Evolutionary conservation across 75 land plant species (phyloP), one percentile per base, ranked within the genome.

Genomic region (Selaginella tamariscina): DNA sequence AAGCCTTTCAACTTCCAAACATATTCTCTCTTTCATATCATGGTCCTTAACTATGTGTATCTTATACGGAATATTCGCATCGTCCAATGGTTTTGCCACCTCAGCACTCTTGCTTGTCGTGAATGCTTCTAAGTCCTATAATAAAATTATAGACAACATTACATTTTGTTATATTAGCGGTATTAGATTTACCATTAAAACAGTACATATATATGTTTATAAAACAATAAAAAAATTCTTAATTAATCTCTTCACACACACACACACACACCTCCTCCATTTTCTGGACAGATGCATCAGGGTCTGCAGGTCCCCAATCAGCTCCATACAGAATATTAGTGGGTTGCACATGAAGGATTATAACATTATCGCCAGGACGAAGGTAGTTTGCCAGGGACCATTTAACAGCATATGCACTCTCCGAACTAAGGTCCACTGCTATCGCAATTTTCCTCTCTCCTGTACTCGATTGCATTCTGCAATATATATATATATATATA

Each of bases 1-100:
- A 82, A 20, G 80, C 72, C 69, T 84, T 33, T 88, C 92, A 9
- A 88, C 68, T 54, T 69, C 72, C 32, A 71, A 64, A 31, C 89
- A 88, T 21, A 88, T 77, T 49, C 89, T 44, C 71, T 88, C 91
- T 72, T 88, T 88, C 92, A 88, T 86, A 75, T 88, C 92, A 56
- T 88, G 92, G 57, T 88, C 89, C 70, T 88, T 88, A 20, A 88
- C 92, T 5, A 88, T 88, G 56, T 88, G 92, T 59, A 83, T 81
- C 73, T 83, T 88, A 77, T 70, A 83, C 18, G 86, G 89, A 24
- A 88, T 79, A 2, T 65, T 72, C 0, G 80, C 89, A 22, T 85
- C 89, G 2, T 75, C 73, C 28, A 88, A 66, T 0, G 91, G 91
- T 73, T 83, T 83, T 0, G 89, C 78, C 24, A 88, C 74, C n/a